Percentiles rank a stretch among this genome's conserved stretches.
Conservation (phyloP, 2,329 filamentous ascomycete species). For the Penicillium thymicola region DNA sequence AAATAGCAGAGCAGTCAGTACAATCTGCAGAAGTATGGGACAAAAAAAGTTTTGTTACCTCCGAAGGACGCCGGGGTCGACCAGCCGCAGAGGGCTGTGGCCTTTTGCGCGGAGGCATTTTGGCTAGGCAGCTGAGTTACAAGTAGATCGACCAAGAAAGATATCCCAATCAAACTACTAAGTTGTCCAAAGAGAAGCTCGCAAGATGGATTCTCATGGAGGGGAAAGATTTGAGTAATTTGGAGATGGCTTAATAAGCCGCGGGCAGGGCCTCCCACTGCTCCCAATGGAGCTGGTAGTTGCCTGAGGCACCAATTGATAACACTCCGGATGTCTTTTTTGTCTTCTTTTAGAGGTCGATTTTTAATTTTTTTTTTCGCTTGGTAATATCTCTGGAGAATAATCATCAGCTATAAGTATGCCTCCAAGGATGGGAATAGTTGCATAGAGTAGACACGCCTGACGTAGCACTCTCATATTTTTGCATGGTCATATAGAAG, state of each 20-base stretch:
- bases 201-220: constrained; percentile 13
- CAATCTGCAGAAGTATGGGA: background rate
- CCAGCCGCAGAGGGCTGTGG: constrained; percentile 31
- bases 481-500: too few relatives aligned
- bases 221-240: constrained; percentile 25
- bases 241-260: constrained; percentile 23
- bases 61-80: constrained; percentile 26
- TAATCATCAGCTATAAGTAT: background rate
- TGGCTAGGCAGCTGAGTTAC: constrained; percentile 10
- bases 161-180: constrained; percentile 10
- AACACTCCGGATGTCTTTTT: too few relatives aligned
- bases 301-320: constrained; percentile 14
- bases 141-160: background rate
- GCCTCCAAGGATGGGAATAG: background rate
- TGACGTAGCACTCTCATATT: background rate
- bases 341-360: too few relatives aligned
- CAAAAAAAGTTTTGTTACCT: constrained; percentile 34
- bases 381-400: background rate
- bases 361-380: too few relatives aligned
- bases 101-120: constrained; percentile 40
- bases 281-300: background rate
- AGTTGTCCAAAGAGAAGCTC: constrained; percentile 5
- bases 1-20: constrained; percentile 6
- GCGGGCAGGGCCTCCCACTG: background rate
- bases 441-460: background rate